A percentile compares a stretch with the other conserved stretches of the same genome.
Evolutionary conservation across 1,284 basidiomycete genomes (phyloP).

Genomic region (Moniliella sp.): DNA sequence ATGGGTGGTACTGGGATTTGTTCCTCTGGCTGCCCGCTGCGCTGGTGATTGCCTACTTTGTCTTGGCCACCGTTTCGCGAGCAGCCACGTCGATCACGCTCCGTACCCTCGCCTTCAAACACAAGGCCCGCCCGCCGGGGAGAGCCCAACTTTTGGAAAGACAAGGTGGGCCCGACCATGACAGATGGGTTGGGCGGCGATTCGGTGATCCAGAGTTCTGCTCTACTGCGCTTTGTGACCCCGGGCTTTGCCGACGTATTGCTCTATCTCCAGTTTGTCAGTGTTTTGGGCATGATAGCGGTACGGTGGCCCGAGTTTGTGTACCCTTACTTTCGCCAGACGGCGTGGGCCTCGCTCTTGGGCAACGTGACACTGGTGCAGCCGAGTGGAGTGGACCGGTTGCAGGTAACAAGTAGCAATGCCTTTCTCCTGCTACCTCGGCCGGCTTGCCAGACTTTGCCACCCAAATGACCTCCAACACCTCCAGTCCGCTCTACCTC

Average conservation of each 20-base stretch:
- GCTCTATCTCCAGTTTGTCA: conserved; percentile 60
- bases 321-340: conserved; percentile 40
- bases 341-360: conserved; percentile 33
- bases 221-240: conserved; percentile 71
- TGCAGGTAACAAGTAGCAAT: too few species aligned
- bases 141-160: conserved; percentile 16
- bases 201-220: conserved; percentile 58
- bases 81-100: conserved; percentile 18
- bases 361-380: conserved; percentile 13
- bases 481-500: conserved; percentile 56
- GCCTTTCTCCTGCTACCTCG: too few species aligned
- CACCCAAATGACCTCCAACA: conserved; percentile 49
- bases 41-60: conserved; percentile 58
- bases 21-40: conserved; percentile 65
- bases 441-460: too few species aligned
- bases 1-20: conserved; percentile 49
- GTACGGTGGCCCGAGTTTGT: conserved; percentile 80
- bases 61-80: conserved; percentile 55
- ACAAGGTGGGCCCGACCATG: conserved; percentile 34
- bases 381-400: conserved; percentile 4
- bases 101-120: conserved; percentile 10
- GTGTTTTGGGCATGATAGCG: conserved; percentile 63
- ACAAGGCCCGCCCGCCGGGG: conserved; percentile 24
- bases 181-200: conserved; percentile 75
- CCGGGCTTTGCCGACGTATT: conserved; percentile 78